Evolutionary conservation across 2,329 filamentous ascomycete genomes (phyloP).

Genomic region (Monosporascus sp.): DNA sequence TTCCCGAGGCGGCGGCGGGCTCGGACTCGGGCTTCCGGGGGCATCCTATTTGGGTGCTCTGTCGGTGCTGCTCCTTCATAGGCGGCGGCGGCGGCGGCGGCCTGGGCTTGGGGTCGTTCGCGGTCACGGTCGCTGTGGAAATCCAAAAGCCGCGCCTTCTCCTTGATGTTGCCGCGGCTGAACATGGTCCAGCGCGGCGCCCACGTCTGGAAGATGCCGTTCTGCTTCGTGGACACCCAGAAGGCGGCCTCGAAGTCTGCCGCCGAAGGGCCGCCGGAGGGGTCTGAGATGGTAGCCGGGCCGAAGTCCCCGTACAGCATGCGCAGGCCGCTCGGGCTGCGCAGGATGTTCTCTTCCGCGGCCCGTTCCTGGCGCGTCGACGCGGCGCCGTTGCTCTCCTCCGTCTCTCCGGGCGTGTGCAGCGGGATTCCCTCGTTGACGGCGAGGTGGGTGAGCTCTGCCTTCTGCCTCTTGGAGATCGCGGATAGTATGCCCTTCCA

Average conservation of each 20-base stretch:
- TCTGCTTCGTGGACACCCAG: constrained; percentile 76
- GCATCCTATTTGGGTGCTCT: neutral
- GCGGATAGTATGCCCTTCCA: constrained; percentile 45
- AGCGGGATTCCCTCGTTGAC: constrained; percentile 59
- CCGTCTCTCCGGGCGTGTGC: constrained; percentile 11
- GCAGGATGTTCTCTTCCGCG: constrained; percentile 60
- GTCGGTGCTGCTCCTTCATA: neutral
- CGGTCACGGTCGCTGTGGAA: constrained; percentile 34
- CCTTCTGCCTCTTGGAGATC: constrained; percentile 36
- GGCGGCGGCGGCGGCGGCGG: no score
- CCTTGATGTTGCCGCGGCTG: constrained; percentile 80
- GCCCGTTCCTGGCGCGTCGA: neutral
- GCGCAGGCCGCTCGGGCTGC: constrained; percentile 65
- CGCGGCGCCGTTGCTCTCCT: no score
- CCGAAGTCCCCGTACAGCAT: constrained; percentile 75
- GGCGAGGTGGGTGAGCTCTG: constrained; percentile 50
- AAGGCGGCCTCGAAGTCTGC: constrained; percentile 63
- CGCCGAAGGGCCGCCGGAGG: constrained; percentile 16
- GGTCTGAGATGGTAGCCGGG: constrained; percentile 25
- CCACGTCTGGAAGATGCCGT: constrained; percentile 80
- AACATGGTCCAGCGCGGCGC: constrained; percentile 93
- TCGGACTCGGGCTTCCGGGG: neutral
- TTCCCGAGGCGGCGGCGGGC: constrained; percentile 1
- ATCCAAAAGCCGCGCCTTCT: constrained; percentile 71
- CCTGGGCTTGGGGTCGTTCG: neutral